Evolutionary conservation across 345 rosid genomes (phyloP).

Genomic region (Lepidium aucheri): DNA sequence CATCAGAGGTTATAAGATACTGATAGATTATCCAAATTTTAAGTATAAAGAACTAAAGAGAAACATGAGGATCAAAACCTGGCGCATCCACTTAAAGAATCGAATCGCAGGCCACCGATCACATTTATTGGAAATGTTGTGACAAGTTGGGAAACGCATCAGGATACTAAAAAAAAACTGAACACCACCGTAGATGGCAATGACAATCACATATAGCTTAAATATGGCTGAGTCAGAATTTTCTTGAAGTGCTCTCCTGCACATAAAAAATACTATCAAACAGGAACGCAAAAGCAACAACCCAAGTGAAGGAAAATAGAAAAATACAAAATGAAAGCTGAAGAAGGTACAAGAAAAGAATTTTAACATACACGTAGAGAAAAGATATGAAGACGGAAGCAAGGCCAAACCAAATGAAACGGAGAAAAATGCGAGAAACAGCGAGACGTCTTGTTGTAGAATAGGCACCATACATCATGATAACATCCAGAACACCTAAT

Average conservation of each 20-base stretch:
- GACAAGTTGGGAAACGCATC: conserved; percentile 87
- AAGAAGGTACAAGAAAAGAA: neutral
- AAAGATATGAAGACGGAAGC: conserved; percentile 74
- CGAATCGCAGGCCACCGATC: conserved; percentile 72
- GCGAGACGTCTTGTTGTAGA: conserved; percentile 73
- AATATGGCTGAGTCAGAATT: conserved; percentile 42
- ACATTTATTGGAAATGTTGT: conserved; percentile 64
- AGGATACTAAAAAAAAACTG: conserved; percentile 76
- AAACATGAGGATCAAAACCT: conserved; percentile 42
- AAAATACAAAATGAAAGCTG: conserved; percentile 4
- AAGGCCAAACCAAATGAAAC: conserved; percentile 69
- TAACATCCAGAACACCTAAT: conserved; percentile 77
- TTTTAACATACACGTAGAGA: conserved; percentile 76
- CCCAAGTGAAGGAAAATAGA: neutral
- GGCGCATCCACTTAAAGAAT: conserved; percentile 95
- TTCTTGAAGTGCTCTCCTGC: conserved; percentile 71
- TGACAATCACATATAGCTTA: conserved; percentile 62
- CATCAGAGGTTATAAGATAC: conserved; percentile 1
- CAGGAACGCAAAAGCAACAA: neutral
- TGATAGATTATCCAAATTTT: neutral
- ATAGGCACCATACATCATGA: conserved; percentile 98
- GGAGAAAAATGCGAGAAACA: conserved; percentile 75
- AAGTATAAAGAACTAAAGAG: neutral
- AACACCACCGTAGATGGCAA: conserved; percentile 74
- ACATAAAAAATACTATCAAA: conserved; percentile 14